Percentiles rank a stretch among this genome's conserved stretches.
Evolutionary conservation across 129 eudicot genomes (phyloP).

Genomic region (Chrysanthemum seticuspe): DNA sequence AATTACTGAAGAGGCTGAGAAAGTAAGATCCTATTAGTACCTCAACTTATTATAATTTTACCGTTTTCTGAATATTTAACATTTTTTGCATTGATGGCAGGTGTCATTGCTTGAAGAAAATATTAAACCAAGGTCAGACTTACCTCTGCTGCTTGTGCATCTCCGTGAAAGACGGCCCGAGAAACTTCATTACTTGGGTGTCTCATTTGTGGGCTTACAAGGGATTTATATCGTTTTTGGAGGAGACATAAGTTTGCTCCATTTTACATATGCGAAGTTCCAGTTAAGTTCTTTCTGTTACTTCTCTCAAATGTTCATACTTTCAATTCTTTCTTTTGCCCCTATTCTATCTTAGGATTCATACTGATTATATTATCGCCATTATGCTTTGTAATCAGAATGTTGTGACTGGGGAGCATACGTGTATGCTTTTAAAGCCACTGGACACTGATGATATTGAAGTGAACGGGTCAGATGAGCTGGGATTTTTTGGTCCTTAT

Average conservation of each 20-base stretch:
- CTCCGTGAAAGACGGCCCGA: conserved; percentile 86
- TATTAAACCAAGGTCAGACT: conserved; percentile 74
- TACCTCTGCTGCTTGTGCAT: conserved; percentile 85
- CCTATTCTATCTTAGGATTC: not conserved
- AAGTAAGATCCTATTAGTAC: conserved; percentile 34
- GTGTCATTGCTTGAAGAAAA: conserved; percentile 90
- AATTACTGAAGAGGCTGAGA: conserved; percentile 79
- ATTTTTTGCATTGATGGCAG: conserved; percentile 34
- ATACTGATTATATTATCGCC: conserved; percentile 9
- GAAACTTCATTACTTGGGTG: conserved; percentile 88
- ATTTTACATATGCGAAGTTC: conserved; percentile 72
- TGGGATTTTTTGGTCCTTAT: conserved; percentile 70
- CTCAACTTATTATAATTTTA: not conserved
- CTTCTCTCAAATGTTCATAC: not conserved
- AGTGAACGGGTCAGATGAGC: conserved; percentile 49
- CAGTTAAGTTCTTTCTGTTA: conserved; percentile 50
- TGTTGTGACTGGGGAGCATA: conserved; percentile 88
- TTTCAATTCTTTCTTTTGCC: conserved; percentile 1
- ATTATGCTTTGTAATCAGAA: conserved; percentile 37
- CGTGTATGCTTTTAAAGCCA: conserved; percentile 86
- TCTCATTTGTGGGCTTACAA: conserved; percentile 93
- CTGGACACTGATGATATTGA: conserved; percentile 71
- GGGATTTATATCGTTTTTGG: conserved; percentile 88
- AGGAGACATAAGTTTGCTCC: conserved; percentile 87
- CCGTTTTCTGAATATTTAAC: conserved; percentile 12